Base-by-base conservation (phyloP, 331 rosid species). In the Acacia concinna region DNA sequence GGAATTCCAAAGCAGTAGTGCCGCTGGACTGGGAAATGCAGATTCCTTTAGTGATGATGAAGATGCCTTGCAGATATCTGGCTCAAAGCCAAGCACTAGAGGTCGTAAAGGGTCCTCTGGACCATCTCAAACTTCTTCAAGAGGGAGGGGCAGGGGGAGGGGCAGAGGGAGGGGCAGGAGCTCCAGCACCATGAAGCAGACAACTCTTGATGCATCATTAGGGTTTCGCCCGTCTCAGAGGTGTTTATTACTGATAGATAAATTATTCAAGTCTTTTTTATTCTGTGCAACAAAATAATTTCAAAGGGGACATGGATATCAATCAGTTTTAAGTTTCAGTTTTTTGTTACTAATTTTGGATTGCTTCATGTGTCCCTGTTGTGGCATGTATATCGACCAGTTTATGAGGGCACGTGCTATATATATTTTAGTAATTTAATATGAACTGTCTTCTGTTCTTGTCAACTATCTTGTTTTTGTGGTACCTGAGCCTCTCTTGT, bases 11-110 rank as follows among this genome's bases (percentile, higher is more conserved):
- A 82, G 86, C 49, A 91, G 81, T 84, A 84, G 86, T 88, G 79
- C 94, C 35, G 83, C 89, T n/a, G 92, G 96, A 81, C 82, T 75
- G 60, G 91, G 87, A 81, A 78, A 78, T 85, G 92, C 90, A 35
- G 90, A 85, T 89, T 86, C 99, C 79, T 93, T 96, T 75, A 93
- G 99, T 32, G 98, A 96, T 74, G 98, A 93, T 73, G 98, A 96
- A 77, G 99, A 93, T 71, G 67, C 89, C 52, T 74, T 79, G 62
- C 90, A 81, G 70, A 80, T 88, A 72, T 81, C 90, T 30, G 85
- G 82, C 82, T 75, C 89, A 74, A 89, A 83, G 84, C 77, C 91
- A 77, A 89, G 86, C 71, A 81, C 89, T 30, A 96, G 97, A 90
- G 97, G 94, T 62, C 84, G 91, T 71, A 91, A 84, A 79, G 96